Conservation (phyloP, 805 yeast species). For the Komagataella ulmi region DNA sequence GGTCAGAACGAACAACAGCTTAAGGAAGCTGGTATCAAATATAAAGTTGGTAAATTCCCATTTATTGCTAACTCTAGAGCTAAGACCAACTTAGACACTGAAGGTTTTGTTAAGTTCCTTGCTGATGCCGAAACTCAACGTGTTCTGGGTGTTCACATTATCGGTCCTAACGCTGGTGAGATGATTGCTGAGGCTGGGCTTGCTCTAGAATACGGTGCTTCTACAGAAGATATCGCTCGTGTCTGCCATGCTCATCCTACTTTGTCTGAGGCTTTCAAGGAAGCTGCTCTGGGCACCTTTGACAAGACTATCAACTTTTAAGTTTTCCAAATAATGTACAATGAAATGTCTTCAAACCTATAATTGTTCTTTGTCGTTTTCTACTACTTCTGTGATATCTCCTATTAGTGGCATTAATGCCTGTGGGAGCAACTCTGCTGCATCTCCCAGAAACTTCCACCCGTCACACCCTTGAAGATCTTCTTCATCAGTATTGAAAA, state of each 20-base stretch:
- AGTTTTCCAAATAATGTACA: constrained; percentile 1
- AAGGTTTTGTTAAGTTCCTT: constrained; percentile 90
- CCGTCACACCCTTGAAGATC: constrained; percentile 25
- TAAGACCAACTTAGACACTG: constrained; percentile 93
- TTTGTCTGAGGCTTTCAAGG: constrained; percentile 93
- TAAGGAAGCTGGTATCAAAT: constrained; percentile 83
- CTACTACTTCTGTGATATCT: not conserved
- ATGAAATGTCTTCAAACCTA: not conserved
- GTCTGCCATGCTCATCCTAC: constrained; percentile 99
- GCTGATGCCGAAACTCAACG: constrained; percentile 97
- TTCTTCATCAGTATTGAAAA: constrained; percentile 53
- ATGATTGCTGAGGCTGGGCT: constrained; percentile 98
- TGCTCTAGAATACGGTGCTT: constrained; percentile 97
- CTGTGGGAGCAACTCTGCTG: constrained; percentile 53
- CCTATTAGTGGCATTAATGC: constrained; percentile 40
- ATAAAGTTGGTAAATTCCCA: constrained; percentile 96
- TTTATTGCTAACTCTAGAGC: constrained; percentile 99
- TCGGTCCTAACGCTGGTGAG: constrained; percentile 98
- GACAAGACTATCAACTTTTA: constrained; percentile 85
- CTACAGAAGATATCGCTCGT: constrained; percentile 95
- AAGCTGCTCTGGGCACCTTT: constrained; percentile 88
- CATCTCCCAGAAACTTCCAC: constrained; percentile 77
- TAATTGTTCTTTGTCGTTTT: not conserved
- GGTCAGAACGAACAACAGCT: constrained; percentile 93
- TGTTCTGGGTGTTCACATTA: constrained; percentile 90